These are phyloP conservation scores for Saccharomyces eubayanus DNA, from an alignment of 805 yeast species.

Conservation along the genomic window DNA sequence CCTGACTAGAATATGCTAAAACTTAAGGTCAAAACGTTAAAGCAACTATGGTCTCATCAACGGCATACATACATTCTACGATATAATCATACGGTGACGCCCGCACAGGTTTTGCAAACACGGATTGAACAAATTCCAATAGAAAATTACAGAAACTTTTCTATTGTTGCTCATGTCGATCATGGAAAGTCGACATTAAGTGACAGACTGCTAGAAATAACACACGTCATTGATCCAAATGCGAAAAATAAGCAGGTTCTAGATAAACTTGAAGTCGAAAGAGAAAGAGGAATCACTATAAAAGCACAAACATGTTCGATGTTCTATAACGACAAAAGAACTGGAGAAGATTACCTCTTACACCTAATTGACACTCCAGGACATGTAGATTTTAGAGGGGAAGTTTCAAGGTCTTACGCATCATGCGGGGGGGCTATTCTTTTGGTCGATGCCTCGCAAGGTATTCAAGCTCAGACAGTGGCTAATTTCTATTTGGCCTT, in stretches of 20 bases:
- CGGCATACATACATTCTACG: not conserved
- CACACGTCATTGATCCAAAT: conserved; percentile 59
- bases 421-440: conserved; percentile 92
- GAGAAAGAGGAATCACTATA: conserved; percentile 94
- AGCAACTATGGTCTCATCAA: not conserved
- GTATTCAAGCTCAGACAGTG: conserved; percentile 97
- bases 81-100: conserved; percentile 7
- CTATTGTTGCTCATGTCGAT: conserved; percentile 94
- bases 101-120: conserved; percentile 31
- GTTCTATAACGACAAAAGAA: conserved; percentile 56
- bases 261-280: conserved; percentile 86
- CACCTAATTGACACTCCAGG: conserved; percentile 97
- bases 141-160: conserved; percentile 77
- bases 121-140: conserved; percentile 74
- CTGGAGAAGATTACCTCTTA: conserved; percentile 66
- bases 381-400: conserved; percentile 85
- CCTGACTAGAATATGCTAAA: not conserved
- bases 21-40: not conserved
- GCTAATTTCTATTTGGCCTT: conserved; percentile 90
- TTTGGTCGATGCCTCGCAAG: conserved; percentile 90
- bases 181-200: conserved; percentile 83
- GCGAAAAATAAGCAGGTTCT: conserved; percentile 66
- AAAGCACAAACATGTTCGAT: conserved; percentile 95
- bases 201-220: conserved; percentile 77
- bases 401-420: conserved; percentile 88